Base-by-base conservation (phyloP, 768 basidiomycete species). In the Boletus pseudo-olivaceus region DNA sequence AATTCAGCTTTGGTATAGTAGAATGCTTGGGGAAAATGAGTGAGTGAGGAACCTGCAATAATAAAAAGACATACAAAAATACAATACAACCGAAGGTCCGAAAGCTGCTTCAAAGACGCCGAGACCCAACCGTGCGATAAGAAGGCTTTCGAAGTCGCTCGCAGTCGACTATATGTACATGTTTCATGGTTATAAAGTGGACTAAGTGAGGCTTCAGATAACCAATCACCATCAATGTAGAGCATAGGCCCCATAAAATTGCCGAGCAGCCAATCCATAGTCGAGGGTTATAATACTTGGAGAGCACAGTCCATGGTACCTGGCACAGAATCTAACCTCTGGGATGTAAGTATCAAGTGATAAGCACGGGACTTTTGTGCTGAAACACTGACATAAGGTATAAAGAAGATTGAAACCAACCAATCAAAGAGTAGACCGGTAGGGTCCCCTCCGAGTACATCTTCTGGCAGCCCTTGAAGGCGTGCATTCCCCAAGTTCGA, bases 401-500 rank as follows among this genome's bases (percentile, higher is more conserved):
- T 82, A 71, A 85, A 91, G 72, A 91, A 92, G 8, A 78, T 76
- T 1, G 88, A 85, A 53, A 84, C 87, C 41, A 88, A 70, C 88
- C 87, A 90, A 64, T 88, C 88, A 62, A 88, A 90, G n/a, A 83
- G 73, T 23, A 76, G 57, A 1, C 89, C 88, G 0, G 82, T 83
- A 9, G 79, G 78, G 61, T 90, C 89, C 7, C 88, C 87, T 12
- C 77, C 77, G 12, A 91, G 80, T 12, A 75, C 71, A 55, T 90
- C 86, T 37, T 80, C 65, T 4, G 84, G 79, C 12, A 92, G 70
- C 11, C 87, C 84, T 70, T 87, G 87, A 37, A 90, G 73, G 47
- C 88, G 79, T 44, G 90, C 90, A 64, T 92, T 91, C 15, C 89
- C 90, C 39, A 90, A 64, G 64, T 90, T 90, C 0, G 85, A 83